Conservation (phyloP, 1,139 yeast genomes). For the Pichia sp. region DNA sequence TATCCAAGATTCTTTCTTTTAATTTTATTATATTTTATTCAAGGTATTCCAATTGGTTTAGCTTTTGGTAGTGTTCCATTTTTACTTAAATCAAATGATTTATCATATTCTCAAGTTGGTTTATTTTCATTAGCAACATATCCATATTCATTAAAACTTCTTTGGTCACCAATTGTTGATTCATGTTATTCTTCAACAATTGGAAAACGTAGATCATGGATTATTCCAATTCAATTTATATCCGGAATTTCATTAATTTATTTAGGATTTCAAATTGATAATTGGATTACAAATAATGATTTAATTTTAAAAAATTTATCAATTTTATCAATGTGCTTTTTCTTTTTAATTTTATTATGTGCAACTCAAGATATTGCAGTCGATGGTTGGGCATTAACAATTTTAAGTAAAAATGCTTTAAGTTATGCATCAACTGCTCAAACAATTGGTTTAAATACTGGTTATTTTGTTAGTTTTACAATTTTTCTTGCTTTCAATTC, state of each 20-base stretch:
- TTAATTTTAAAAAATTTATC: constrained; percentile 48
- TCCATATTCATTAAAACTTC: constrained; percentile 83
- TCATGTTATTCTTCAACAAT: constrained; percentile 61
- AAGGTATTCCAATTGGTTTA: constrained; percentile 93
- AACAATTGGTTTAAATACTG: constrained; percentile 89
- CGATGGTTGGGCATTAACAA: constrained; percentile 97
- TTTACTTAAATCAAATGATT: constrained; percentile 58
- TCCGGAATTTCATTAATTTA: constrained; percentile 63
- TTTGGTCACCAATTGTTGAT: constrained; percentile 97
- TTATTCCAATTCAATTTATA: constrained; percentile 79
- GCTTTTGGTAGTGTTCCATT: constrained; percentile 97
- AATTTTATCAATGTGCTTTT: constrained; percentile 53
- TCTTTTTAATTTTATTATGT: constrained; percentile 73
- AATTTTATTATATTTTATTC: constrained; percentile 69
- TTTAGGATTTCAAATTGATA: constrained; percentile 57
- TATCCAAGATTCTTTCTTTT: constrained; percentile 68
- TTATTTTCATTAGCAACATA: constrained; percentile 86
- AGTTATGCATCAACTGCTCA: constrained; percentile 98
- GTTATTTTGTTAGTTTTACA: constrained; percentile 87
- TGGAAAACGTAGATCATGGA: constrained; percentile 92
- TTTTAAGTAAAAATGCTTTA: constrained; percentile 68
- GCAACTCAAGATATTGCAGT: constrained; percentile 99
- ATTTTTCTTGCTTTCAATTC: constrained; percentile 87
- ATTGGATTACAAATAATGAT: constrained; percentile 39
- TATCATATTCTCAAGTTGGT: constrained; percentile 88